Evolutionary conservation across 306 rosid genomes (phyloP), one percentile per base, ranked within the genome.

Genomic region (Casuarina glauca): DNA sequence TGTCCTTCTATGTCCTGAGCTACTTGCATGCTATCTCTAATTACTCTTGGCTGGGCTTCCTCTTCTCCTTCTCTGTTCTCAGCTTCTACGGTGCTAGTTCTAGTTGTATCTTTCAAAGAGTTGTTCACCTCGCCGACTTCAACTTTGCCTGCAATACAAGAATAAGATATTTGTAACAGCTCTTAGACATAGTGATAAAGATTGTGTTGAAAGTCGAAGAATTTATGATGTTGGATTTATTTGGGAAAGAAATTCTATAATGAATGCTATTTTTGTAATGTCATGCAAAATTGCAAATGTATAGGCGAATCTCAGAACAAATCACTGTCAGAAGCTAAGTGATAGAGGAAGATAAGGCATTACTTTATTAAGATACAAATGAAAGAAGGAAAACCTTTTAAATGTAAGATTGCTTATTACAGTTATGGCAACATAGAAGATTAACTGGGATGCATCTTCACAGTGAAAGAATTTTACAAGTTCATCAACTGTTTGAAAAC

Each of bases 41-140:
- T 26, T 26, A 82, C 81, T 77, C 52, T 83, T 72, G 87, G 73
- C 70, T 55, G 38, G 51, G 79, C 75, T 66, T 64, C 73, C 72
- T 72, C 87, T 48, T 75, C 84, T 44, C 74, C 87, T 50, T 76
- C 84, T 57, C 49, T 36, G 53, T 50, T 77, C 77, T 45, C 84
- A 72, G 62, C 44, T 45, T 69, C 49, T 69, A 51, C 84, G 44
- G 61, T 69, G 69, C 63, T 48, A 53, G 55, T 75, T 9, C 69
- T 13, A 63, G 51, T 67, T 53, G 54, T 75, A 72, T 67, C 79
- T 75, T 72, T 71, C 13, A 11, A 48, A 39, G 78, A 60, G n/a
- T 80, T 74, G 26, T 3, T n/a, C 36, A 35, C 87, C 57, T 63
- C 58, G 39, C 51, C 6, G 3, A 63, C 26, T 7, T 57, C 51